A percentile compares a stretch with the other conserved stretches of the same genome.
These are phyloP conservation scores for Verticillium albo-atrum DNA, from an alignment of 2,329 filamentous ascomycete genomes.

Conservation along the genomic window DNA sequence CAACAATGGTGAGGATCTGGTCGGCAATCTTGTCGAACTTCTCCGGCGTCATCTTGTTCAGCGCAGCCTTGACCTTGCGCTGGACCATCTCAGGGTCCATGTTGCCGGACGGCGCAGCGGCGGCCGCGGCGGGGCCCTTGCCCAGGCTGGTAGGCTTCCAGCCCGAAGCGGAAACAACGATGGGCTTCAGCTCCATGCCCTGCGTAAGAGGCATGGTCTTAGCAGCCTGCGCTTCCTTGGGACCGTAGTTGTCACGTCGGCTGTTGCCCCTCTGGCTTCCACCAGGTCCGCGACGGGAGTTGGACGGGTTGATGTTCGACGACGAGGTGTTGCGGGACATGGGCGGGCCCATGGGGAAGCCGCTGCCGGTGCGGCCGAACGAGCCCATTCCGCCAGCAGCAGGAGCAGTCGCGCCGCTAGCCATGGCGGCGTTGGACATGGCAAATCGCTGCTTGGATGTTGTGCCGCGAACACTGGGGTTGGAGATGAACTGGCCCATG, in stretches of 20 bases:
- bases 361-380: conserved; percentile 17
- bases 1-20: conserved; percentile 87
- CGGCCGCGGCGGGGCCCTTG: conserved; percentile 29
- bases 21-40: conserved; percentile 96
- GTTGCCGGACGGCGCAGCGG: conserved; percentile 44
- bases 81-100: conserved; percentile 92
- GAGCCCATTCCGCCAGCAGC: conserved; percentile 35
- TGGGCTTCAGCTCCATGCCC: conserved; percentile 75
- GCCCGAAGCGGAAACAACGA: conserved; percentile 66
- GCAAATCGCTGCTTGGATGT: conserved; percentile 73
- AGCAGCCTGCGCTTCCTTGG: conserved; percentile 65
- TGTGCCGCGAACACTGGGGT: conserved; percentile 53
- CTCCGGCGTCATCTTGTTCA: conserved; percentile 99
- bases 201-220: conserved; percentile 91
- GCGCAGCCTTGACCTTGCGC: conserved; percentile 94
- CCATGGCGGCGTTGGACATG: conserved; percentile 50
- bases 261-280: conserved; percentile 58
- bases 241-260: conserved; percentile 53
- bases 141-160: conserved; percentile 84
- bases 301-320: conserved; percentile 55
- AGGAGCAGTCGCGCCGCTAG: conserved; percentile 7
- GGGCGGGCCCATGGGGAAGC: conserved; percentile 54
- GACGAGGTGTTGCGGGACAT: conserved; percentile 65
- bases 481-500: conserved; percentile 67
- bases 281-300: conserved; percentile 59